Percentiles rank a stretch among this genome's conserved stretches.
Evolutionary conservation across 2,329 filamentous ascomycete species (phyloP).

Genomic region (Gnomoniopsis sp.): DNA sequence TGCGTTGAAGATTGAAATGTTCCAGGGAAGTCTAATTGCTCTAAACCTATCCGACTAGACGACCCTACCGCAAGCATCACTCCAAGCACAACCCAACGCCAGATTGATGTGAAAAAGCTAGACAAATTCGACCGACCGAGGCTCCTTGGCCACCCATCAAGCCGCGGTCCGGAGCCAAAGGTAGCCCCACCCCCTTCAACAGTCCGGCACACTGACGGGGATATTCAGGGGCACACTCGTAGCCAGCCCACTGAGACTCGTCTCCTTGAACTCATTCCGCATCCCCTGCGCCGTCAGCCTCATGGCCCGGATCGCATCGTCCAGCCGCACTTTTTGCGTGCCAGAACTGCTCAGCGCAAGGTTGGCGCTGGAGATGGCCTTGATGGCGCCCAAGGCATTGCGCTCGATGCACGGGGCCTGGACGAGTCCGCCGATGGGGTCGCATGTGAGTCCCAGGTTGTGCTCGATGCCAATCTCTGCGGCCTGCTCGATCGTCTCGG

Average conservation of each 20-base stretch:
- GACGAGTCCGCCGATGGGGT: slow-evolving; percentile 47
- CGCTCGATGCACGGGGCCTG: slow-evolving; percentile 51
- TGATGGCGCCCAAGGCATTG: slow-evolving; percentile 48
- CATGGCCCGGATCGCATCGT: slow-evolving; percentile 50
- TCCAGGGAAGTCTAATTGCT: not conserved
- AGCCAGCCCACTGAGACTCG: slow-evolving; percentile 46
- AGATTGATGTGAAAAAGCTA: not conserved
- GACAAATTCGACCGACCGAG: not conserved
- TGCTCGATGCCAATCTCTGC: slow-evolving; percentile 52
- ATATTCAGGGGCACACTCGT: slow-evolving; percentile 48
- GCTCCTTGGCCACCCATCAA: not conserved
- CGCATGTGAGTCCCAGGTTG: slow-evolving; percentile 48
- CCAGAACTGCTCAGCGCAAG: slow-evolving; percentile 44
- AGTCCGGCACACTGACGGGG: slow-evolving; percentile 50
- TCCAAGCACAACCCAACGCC: not conserved
- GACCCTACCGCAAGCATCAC: not conserved
- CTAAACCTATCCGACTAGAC: not conserved
- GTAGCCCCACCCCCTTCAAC: slow-evolving; percentile 25
- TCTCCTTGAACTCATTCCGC: slow-evolving; percentile 53
- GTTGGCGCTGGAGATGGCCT: slow-evolving; percentile 49
- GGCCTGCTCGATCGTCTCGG: slow-evolving; percentile 47
- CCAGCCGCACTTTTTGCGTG: slow-evolving; percentile 45
- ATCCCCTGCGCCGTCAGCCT: slow-evolving; percentile 47
- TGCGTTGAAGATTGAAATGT: too few relatives aligned
- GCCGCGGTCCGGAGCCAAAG: not conserved